Percentiles rank a stretch among this genome's conserved stretches.
phyloP scores from a whole-genome alignment of 495 filamentous ascomycete genomes.

The Amorphotheca resinae region DNA sequence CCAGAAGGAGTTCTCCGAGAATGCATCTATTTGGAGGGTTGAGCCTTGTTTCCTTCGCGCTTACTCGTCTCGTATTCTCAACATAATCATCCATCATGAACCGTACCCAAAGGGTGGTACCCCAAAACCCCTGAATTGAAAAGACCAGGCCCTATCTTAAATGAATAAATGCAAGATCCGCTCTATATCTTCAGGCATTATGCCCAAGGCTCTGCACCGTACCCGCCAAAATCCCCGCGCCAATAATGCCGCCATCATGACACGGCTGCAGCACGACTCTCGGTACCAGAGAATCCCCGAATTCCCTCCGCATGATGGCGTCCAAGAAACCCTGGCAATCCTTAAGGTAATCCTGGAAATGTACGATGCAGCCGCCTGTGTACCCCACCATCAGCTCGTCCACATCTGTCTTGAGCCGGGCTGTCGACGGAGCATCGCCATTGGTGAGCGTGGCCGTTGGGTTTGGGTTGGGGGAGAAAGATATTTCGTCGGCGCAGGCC shows the following conservation, averaged over 20 bases:
- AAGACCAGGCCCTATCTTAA: too few species aligned
- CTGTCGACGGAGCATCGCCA: not conserved
- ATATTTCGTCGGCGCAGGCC: slow-evolving; percentile 51
- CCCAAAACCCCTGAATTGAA: too few species aligned
- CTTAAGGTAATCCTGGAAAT: slow-evolving; percentile 60
- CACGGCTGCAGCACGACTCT: slow-evolving; percentile 55
- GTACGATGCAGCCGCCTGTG: slow-evolving; percentile 65
- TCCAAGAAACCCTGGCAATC: slow-evolving; percentile 59
- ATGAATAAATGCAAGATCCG: too few species aligned
- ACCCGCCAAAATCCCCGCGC: slow-evolving; percentile 63
- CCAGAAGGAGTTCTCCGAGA: not conserved
- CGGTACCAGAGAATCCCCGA: slow-evolving; percentile 34
- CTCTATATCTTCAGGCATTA: not conserved
- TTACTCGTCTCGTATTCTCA: not conserved
- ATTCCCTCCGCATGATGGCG: slow-evolving; percentile 43
- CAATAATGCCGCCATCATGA: slow-evolving; percentile 64
- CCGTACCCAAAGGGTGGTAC: not conserved
- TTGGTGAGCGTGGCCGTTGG: slow-evolving; percentile 1
- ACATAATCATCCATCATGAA: not conserved
- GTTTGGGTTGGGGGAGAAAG: slow-evolving; percentile 16
- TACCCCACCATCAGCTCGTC: slow-evolving; percentile 64
- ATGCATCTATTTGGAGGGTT: not conserved
- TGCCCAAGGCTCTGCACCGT: slow-evolving; percentile 19
- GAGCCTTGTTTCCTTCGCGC: not conserved
- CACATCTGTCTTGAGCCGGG: not conserved